A percentile compares a stretch with the other conserved stretches of the same genome.
phyloP scores from a whole-genome alignment of 2,329 filamentous ascomycete species.

The Phialophora macrospora region DNA sequence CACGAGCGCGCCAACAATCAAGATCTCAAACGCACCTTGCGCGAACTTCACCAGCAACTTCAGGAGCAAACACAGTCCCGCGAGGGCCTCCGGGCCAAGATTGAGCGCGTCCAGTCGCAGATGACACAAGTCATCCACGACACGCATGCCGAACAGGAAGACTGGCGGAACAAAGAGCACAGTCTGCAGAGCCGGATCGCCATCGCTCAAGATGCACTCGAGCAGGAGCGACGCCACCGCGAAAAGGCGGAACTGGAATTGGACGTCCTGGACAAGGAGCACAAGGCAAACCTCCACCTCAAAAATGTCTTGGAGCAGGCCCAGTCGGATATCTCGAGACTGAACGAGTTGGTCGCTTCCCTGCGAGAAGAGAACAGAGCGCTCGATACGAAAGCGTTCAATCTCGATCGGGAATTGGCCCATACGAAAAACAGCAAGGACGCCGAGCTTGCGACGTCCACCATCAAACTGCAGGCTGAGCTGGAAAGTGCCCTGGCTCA shows the following conservation, averaged over 20 bases:
- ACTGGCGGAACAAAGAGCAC: conserved; percentile 71
- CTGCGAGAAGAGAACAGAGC: conserved; percentile 65
- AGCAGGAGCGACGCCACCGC: conserved; percentile 70
- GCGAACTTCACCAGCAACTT: conserved; percentile 70
- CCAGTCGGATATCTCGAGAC: conserved; percentile 64
- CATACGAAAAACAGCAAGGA: conserved; percentile 80
- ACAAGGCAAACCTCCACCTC: conserved; percentile 76
- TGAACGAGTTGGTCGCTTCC: conserved; percentile 61
- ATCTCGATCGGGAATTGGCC: conserved; percentile 79
- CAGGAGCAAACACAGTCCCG: conserved; percentile 85
- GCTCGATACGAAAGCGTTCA: conserved; percentile 69
- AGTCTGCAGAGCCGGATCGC: conserved; percentile 61
- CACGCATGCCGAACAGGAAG: conserved; percentile 79
- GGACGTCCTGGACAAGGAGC: conserved; percentile 67
- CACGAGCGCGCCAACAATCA: conserved; percentile 67
- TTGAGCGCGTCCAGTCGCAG: conserved; percentile 83
- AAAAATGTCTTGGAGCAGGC: conserved; percentile 76
- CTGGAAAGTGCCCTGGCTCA: conserved; percentile 83
- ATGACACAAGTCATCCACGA: conserved; percentile 80
- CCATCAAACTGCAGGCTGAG: conserved; percentile 77
- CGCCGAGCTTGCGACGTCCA: conserved; percentile 79
- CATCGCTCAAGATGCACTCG: conserved; percentile 61
- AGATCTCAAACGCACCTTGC: conserved; percentile 57
- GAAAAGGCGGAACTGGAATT: conserved; percentile 66
- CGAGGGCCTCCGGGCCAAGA: conserved; percentile 81